phyloP scores from a whole-genome alignment of 352 stramenopile species.

The Poterioochromonas sp. region DNA sequence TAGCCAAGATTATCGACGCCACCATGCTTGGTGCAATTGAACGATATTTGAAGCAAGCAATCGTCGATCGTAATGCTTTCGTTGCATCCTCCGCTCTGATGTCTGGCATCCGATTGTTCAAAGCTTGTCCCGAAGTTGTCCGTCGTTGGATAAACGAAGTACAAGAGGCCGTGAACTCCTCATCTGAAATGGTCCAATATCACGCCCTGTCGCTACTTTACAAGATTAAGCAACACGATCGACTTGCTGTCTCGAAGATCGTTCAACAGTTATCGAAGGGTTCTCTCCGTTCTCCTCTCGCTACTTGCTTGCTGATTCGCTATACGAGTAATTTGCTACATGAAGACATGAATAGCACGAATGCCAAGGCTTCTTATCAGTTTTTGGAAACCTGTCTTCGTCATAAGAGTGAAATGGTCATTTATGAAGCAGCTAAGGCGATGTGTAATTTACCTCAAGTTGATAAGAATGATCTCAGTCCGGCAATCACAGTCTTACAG shows the following conservation, averaged over 20 bases:
- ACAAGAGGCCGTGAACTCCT: conserved; percentile 85
- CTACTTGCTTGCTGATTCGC: conserved; percentile 91
- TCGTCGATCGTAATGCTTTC: conserved; percentile 93
- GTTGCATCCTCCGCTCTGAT: conserved; percentile 92
- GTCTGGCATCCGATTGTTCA: conserved; percentile 85
- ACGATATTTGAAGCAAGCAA: conserved; percentile 97
- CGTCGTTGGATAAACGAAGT: conserved; percentile 87
- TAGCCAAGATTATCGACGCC: conserved; percentile 80
- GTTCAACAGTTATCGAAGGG: conserved; percentile 56
- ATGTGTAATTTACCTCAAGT: conserved; percentile 85
- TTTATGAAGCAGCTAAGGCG: conserved; percentile 92
- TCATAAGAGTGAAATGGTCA: conserved; percentile 98
- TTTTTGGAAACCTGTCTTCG: conserved; percentile 89
- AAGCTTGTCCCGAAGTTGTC: conserved; percentile 76
- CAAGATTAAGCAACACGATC: conserved; percentile 95
- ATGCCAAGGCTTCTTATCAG: conserved; percentile 64
- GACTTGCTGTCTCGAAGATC: conserved; percentile 91
- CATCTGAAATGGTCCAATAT: conserved; percentile 98
- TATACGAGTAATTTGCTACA: conserved; percentile 83
- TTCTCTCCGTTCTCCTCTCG: conserved; percentile 75
- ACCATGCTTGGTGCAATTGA: conserved; percentile 76
- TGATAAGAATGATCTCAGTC: conserved; percentile 83
- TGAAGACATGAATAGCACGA: conserved; percentile 65
- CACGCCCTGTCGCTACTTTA: conserved; percentile 96
- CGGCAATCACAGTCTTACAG: conserved; percentile 93